Evolutionary conservation across 2,329 filamentous ascomycete species (phyloP).

Genomic region (Cordyceps cicadae): DNA sequence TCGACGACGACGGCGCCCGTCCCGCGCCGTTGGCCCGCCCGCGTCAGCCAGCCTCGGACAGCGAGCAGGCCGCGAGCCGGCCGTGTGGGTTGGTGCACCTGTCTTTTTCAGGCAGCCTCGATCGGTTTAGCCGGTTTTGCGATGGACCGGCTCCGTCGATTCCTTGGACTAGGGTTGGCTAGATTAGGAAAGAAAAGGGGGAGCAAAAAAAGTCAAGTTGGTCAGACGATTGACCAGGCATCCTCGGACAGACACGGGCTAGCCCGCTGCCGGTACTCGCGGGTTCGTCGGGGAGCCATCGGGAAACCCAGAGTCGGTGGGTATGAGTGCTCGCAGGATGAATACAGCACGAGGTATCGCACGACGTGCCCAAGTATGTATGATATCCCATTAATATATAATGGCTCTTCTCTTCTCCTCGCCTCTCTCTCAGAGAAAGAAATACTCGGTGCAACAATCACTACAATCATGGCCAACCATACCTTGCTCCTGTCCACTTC

Average conservation of each 20-base stretch:
- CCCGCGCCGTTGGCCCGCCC: background rate
- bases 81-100: too few species aligned
- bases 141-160: too few species aligned
- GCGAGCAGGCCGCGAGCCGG: background rate
- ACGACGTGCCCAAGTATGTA: background rate
- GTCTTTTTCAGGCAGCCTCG: background rate
- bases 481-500: background rate
- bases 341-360: background rate
- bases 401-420: fast-evolving
- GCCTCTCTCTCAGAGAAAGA: background rate
- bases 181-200: background rate
- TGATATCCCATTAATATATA: background rate
- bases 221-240: background rate
- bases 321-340: too few species aligned
- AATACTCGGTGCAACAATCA: background rate
- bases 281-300: conserved; percentile 5
- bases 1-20: background rate
- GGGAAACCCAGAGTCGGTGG: background rate
- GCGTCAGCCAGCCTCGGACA: background rate
- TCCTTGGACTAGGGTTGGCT: background rate
- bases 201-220: too few species aligned
- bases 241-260: background rate
- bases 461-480: background rate
- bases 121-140: background rate
- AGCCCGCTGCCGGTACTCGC: background rate